Conservation (phyloP, 495 filamentous ascomycete species). For the Xylaria acuta region DNA sequence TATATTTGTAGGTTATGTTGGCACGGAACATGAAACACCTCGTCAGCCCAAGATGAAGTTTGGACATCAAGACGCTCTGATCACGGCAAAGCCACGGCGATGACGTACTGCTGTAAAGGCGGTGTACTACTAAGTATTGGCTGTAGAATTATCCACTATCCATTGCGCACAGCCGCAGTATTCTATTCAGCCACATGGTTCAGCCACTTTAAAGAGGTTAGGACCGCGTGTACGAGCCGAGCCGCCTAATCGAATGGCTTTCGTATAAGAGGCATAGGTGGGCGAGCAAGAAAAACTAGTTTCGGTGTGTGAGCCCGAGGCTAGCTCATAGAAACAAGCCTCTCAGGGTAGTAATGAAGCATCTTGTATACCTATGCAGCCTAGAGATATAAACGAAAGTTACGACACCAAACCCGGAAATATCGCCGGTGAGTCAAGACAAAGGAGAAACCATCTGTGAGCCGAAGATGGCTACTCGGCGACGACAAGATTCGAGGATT, state of each 20-base stretch:
- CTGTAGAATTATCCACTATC: neutral
- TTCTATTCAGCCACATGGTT: neutral
- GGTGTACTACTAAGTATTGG: neutral
- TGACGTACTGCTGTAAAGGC: neutral
- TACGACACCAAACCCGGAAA: neutral
- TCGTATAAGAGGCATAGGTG: no score
- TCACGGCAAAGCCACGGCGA: conserved; percentile 13
- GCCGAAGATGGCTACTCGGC: conserved; percentile 14
- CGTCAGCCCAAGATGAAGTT: conserved; percentile 4
- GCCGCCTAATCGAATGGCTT: no score
- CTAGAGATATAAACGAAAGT: neutral
- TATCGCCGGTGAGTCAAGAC: neutral
- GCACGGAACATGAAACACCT: neutral
- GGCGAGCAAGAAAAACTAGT: neutral
- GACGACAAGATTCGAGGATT: conserved; percentile 61
- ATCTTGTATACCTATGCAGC: neutral
- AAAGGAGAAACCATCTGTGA: neutral
- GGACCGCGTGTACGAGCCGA: no score
- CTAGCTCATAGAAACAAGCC: neutral
- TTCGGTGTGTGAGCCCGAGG: neutral
- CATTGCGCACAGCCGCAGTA: neutral
- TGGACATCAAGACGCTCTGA: conserved; percentile 9
- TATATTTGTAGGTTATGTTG: neutral
- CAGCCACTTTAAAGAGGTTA: neutral
- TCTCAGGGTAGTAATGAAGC: neutral